phyloP scores from a whole-genome alignment of 306 rosid species.

The Amphicarpaea edgeworthii region DNA sequence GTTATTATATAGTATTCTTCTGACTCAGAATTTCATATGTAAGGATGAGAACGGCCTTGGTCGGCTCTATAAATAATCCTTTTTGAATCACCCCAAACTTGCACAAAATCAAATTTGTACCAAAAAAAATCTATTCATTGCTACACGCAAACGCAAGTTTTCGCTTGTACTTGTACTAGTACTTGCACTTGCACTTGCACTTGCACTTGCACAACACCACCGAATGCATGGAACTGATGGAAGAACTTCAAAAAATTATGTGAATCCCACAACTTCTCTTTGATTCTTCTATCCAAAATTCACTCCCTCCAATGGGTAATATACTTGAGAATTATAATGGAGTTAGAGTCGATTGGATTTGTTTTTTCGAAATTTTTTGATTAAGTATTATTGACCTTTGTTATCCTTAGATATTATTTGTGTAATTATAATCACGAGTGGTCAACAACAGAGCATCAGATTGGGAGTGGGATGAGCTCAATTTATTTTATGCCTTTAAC shows the following conservation, averaged over 20 bases:
- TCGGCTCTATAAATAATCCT: constrained; percentile 36
- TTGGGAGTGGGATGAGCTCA: no score
- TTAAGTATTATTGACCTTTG: no score
- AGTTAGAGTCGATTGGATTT: constrained; percentile 39
- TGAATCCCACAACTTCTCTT: constrained; percentile 13
- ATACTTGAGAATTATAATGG: constrained; percentile 16
- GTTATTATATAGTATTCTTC: neutral
- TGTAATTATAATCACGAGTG: neutral
- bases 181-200: constrained; percentile 12
- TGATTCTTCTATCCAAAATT: constrained; percentile 23
- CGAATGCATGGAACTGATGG: no score
- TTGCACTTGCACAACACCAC: neutral
- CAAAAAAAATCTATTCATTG: constrained; percentile 10
- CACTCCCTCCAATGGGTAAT: neutral
- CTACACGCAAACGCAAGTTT: neutral
- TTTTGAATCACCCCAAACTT: constrained; percentile 23
- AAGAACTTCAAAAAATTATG: neutral
- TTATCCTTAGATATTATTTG: neutral
- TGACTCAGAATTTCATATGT: constrained; percentile 35
- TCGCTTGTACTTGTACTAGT: constrained; percentile 9
- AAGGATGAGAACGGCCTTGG: constrained; percentile 26
- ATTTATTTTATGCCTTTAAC: neutral
- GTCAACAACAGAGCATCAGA: neutral
- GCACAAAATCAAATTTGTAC: neutral
- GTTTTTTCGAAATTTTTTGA: no score